Conservation (phyloP, 805 yeast species). For the Scheffersomyces stipitis region DNA sequence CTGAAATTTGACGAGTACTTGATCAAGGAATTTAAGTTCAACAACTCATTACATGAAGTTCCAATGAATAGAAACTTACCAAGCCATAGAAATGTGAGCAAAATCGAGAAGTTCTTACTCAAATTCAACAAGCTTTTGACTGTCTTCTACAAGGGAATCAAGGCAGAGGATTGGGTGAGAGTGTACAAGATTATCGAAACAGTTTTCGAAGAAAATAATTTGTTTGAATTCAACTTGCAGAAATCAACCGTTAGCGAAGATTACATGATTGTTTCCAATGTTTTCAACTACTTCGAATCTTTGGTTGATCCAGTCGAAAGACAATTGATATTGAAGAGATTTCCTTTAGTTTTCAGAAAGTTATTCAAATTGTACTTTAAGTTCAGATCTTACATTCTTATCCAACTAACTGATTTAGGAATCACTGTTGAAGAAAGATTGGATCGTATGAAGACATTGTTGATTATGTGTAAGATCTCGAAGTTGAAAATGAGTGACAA, state of each 20-base stretch:
- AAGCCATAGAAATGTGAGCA: conserved; percentile 43
- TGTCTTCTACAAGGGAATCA: conserved; percentile 55
- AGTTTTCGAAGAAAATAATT: conserved; percentile 57
- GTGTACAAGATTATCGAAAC: conserved; percentile 72
- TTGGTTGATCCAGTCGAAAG: conserved; percentile 50
- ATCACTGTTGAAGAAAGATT: conserved; percentile 60
- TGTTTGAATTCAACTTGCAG: conserved; percentile 56
- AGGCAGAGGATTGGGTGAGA: conserved; percentile 74
- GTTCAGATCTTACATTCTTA: conserved; percentile 59
- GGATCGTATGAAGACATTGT: conserved; percentile 64
- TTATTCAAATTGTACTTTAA: conserved; percentile 67
- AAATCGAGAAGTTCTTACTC: conserved; percentile 61
- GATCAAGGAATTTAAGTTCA: conserved; percentile 42
- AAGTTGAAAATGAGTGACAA: conserved; percentile 64
- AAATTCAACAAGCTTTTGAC: conserved; percentile 62
- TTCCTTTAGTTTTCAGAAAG: conserved; percentile 71
- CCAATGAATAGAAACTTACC: conserved; percentile 49
- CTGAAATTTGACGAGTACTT: conserved; percentile 39
- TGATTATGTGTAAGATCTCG: conserved; percentile 63
- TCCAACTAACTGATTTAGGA: conserved; percentile 63
- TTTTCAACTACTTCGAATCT: conserved; percentile 67
- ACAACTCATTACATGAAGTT: conserved; percentile 42
- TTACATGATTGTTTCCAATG: conserved; percentile 60
- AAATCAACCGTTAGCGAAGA: conserved; percentile 46
- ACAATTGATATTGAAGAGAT: conserved; percentile 34